Evolutionary conservation across 148 eudicot genomes (phyloP), one percentile per base, ranked within the genome.

Genomic region (Simmondsia chinensis): DNA sequence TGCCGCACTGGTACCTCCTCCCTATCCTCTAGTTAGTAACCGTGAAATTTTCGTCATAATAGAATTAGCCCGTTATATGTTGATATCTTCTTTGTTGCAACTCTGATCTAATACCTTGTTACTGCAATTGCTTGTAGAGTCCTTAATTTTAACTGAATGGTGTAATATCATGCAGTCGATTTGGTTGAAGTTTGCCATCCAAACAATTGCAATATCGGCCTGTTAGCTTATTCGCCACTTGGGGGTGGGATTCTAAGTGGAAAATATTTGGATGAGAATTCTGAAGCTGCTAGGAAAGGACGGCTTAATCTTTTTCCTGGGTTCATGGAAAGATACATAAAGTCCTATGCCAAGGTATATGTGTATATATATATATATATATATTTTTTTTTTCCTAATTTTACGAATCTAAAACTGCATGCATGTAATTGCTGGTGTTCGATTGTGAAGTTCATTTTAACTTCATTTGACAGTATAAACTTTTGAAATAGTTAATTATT

Each of bases 161-260:
- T 39, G 43, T 57, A 20, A 23, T 54, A 41, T 12, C 48, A 50
- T 74, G 68, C 80, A 89, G 97, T 70, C 68, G 97, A 89, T 60
- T 87, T 89, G 9, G 87, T 84, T 47, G 97, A 89, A 73, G 93
- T 81, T 41, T 89, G 97, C 60, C 97, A 89, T 46, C 95, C 97
- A 9, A 84, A 84, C 56, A 89, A 89, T 54, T 74, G 71, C 73
- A 89, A 89, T 56, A 63, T 89, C 30, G 95, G 97, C 39, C 68
- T 89, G 65, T 95, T 89, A 49, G 77, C 81, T 39, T 84, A 75
- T 67, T 89, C 97, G 30, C 97, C 97, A 14, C 69, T 89, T 41
- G 95, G 80, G 20, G 97, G 95, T 57, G 97, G 97, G 60, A 48
- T 76, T 40, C 71, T 89, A 52, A 52, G 74, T 0, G 97, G 95